Percentiles rank a stretch among this genome's conserved stretches.
phyloP scores from a whole-genome alignment of 805 yeast genomes.

The Lachancea kluyveri region DNA sequence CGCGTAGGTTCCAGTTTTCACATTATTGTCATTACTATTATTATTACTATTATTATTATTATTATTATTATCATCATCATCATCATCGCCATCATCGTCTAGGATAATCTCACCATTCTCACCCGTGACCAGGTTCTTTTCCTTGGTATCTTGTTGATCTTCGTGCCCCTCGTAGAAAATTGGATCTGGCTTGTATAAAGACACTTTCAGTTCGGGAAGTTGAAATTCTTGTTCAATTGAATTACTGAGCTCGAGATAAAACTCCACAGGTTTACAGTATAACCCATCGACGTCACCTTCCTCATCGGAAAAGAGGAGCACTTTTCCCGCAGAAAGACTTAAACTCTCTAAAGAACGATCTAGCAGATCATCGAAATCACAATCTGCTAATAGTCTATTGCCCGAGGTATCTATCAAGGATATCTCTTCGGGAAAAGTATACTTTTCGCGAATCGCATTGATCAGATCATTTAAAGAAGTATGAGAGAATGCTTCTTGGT shows the following conservation, averaged over 20 bases:
- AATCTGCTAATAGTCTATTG: constrained; percentile 67
- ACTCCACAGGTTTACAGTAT: constrained; percentile 55
- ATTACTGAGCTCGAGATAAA: constrained; percentile 38
- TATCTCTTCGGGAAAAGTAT: constrained; percentile 41
- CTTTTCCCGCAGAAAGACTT: constrained; percentile 54
- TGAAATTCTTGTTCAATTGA: constrained; percentile 13
- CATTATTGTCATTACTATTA: no score
- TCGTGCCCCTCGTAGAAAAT: constrained; percentile 17
- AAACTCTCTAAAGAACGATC: constrained; percentile 42
- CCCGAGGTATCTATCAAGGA: constrained; percentile 29
- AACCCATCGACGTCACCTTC: constrained; percentile 31
- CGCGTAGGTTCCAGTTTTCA: no score
- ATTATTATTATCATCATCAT: constrained; percentile 18
- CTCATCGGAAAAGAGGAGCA: constrained; percentile 73
- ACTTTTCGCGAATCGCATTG: constrained; percentile 39
- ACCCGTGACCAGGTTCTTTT: constrained; percentile 7
- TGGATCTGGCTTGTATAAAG: constrained; percentile 13
- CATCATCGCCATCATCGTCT: constrained; percentile 8
- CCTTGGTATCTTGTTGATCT: constrained; percentile 17
- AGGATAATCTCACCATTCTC: constrained; percentile 6
- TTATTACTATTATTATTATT: no score
- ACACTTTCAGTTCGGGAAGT: constrained; percentile 32
- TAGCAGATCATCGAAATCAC: constrained; percentile 79
- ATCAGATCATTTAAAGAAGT: constrained; percentile 48
- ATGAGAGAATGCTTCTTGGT: constrained; percentile 16